Evolutionary conservation across 192 early-diverging fungal genomes (phyloP).

Genomic region (Coemansia sp.): DNA sequence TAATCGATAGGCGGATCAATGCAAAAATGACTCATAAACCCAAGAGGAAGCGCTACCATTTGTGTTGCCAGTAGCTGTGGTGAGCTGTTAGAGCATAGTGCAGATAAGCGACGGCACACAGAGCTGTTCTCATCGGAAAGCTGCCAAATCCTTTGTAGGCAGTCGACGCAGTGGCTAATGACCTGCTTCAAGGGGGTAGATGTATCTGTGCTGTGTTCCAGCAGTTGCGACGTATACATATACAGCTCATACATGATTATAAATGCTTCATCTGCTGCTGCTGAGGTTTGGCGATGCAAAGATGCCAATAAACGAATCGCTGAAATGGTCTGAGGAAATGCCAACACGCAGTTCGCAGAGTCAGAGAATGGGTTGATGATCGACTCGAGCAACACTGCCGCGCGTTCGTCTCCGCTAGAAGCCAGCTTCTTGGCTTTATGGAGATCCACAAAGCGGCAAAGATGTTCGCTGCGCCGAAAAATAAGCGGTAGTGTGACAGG

Average conservation of each 20-base stretch:
- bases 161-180: constrained; percentile 12
- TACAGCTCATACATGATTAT: constrained; percentile 27
- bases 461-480: constrained; percentile 14
- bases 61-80: constrained; percentile 9
- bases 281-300: constrained; percentile 5
- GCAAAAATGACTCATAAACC: constrained; percentile 20
- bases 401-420: constrained; percentile 1
- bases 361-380: constrained; percentile 5
- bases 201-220: background rate
- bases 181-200: constrained; percentile 10
- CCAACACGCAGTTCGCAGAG: background rate
- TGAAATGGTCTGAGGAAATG: constrained; percentile 28
- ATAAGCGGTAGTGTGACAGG: constrained; percentile 19
- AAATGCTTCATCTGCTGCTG: constrained; percentile 1
- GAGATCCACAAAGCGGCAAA: constrained; percentile 14
- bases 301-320: constrained; percentile 27
- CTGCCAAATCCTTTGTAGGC: constrained; percentile 15
- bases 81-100: background rate
- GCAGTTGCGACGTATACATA: constrained; percentile 26
- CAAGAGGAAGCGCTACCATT: constrained; percentile 23
- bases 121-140: background rate
- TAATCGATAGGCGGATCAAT: constrained; percentile 13
- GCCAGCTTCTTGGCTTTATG: constrained; percentile 16
- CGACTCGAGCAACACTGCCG: constrained; percentile 3
- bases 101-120: background rate